A percentile compares a stretch with the other conserved stretches of the same genome.
phyloP scores from a whole-genome alignment of 2,329 filamentous ascomycete genomes.

The Fusarium albosuccineum region DNA sequence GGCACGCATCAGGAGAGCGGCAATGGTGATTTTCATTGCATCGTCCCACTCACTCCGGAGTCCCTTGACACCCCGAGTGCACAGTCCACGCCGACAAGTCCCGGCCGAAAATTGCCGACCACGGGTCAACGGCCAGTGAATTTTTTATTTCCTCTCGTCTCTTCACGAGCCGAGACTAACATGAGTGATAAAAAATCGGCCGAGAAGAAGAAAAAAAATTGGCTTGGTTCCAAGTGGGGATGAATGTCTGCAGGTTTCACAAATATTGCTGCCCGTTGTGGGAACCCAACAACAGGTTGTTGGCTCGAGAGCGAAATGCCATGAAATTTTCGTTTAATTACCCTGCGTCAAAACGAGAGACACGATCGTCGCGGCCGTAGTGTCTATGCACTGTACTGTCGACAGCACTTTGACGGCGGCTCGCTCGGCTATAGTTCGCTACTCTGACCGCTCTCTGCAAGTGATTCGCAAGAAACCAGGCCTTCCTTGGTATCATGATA shows the following conservation, averaged over 20 bases:
- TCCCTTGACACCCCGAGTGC: conserved; percentile 20
- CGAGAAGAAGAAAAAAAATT: conserved; percentile 19
- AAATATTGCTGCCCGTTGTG: conserved; percentile 23
- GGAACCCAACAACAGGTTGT: conserved; percentile 26
- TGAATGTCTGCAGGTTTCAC: conserved; percentile 29
- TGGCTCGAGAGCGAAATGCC: conserved; percentile 17
- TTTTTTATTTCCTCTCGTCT: conserved; percentile 1
- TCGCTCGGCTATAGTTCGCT: conserved; percentile 27
- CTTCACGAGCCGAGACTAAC: conserved; percentile 5
- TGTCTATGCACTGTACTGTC: not conserved
- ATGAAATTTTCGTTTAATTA: conserved; percentile 31
- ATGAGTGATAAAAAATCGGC: conserved; percentile 32
- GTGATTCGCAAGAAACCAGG: conserved; percentile 20
- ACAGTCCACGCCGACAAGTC: conserved; percentile 32
- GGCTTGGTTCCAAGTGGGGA: conserved; percentile 27
- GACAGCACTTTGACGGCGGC: conserved; percentile 18
- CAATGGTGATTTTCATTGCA: conserved; percentile 22
- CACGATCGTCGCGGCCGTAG: not conserved
- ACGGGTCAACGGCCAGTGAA: conserved; percentile 30
- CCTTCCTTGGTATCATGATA: conserved; percentile 34
- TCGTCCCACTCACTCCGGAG: conserved; percentile 35
- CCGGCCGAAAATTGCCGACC: conserved; percentile 44
- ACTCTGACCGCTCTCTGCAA: conserved; percentile 34
- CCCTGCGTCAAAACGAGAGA: conserved; percentile 3
- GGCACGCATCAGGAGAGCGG: conserved; percentile 30